A percentile compares a stretch with the other conserved stretches of the same genome.
These are phyloP conservation scores for Solioccasus polychromus DNA, from an alignment of 768 basidiomycete species.

Conservation along the genomic window DNA sequence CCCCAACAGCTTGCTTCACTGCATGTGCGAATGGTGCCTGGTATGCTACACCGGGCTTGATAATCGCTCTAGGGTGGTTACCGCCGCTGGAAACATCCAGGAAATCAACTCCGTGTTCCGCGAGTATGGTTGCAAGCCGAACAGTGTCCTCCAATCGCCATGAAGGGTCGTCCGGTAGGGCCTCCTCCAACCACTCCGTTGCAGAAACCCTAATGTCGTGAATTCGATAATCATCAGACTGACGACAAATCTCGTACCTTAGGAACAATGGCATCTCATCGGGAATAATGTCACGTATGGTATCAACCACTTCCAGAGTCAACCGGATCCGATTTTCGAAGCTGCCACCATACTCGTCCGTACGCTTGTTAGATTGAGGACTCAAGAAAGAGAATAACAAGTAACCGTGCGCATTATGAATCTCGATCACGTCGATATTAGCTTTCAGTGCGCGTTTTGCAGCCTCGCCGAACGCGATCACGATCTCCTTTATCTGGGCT, in stretches of 20 bases:
- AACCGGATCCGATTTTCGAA: constrained; percentile 69
- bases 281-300: constrained; percentile 58
- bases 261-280: constrained; percentile 67
- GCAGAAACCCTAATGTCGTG: constrained; percentile 50
- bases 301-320: constrained; percentile 60
- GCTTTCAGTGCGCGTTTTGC: constrained; percentile 52
- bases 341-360: constrained; percentile 68
- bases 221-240: background rate
- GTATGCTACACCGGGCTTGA: constrained; percentile 33
- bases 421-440: constrained; percentile 59
- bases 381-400: constrained; percentile 55
- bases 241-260: constrained; percentile 39
- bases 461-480: constrained; percentile 52
- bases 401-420: constrained; percentile 67
- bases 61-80: constrained; percentile 39
- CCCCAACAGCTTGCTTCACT: constrained; percentile 46
- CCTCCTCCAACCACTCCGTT: constrained; percentile 69
- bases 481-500: constrained; percentile 55
- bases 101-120: constrained; percentile 67
- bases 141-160: constrained; percentile 73
- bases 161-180: constrained; percentile 53
- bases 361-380: constrained; percentile 59
- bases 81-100: constrained; percentile 74
- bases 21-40: constrained; percentile 59
- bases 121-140: constrained; percentile 54